Base-by-base conservation (phyloP, 2,329 filamentous ascomycete genomes). In the Venturia effusa region DNA sequence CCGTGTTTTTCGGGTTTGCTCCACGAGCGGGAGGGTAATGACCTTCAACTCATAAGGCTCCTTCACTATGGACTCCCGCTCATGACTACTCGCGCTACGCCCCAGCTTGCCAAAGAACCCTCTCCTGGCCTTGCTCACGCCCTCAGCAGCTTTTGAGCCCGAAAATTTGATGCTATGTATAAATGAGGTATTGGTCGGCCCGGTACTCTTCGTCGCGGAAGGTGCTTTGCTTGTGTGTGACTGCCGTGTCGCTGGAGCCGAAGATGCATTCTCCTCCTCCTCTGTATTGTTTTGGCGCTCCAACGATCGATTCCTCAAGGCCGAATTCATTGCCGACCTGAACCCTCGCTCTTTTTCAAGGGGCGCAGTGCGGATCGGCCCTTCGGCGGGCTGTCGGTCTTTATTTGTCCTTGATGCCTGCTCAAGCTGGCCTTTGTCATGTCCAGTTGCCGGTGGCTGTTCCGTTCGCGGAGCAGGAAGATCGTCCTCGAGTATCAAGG, bases 1-100 rank as follows among this genome's bases (percentile, higher is more conserved):
- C 67, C 93, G 84, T 0, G 93, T 97, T 67, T 87, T 80, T n/a
- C 93, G 86, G 7, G 92, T 92, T 76, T 97, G 93, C 73, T 96
- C 88, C 32, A 96, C 82, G 37, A 97, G 79, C 1, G 92, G 91
- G 61, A 89, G 80, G 70, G 94, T 96, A 73, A 97, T 90, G 54
- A 96, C 86, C 69, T 88, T 90, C 63, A 88, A 82, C 70, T 97
- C 96, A 70, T 91, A 88, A 71, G 94, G 90, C 68, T 91, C 90
- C 15, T 91, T 77, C 1, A 4, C 80, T 77, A 43, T 34, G 37
- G n/a, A 68, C 66, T 89, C 86, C 67, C 77, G 88, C 72, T 86
- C 89, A 68, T 86, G 84, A 68, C 85, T 89, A 71, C 88, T 90
- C 57, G 82, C 82, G 70, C 86, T 88, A 64, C 89, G 83, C 24